Conservation (phyloP, 140 eudicot genomes). For the Oenanthe javanica region DNA sequence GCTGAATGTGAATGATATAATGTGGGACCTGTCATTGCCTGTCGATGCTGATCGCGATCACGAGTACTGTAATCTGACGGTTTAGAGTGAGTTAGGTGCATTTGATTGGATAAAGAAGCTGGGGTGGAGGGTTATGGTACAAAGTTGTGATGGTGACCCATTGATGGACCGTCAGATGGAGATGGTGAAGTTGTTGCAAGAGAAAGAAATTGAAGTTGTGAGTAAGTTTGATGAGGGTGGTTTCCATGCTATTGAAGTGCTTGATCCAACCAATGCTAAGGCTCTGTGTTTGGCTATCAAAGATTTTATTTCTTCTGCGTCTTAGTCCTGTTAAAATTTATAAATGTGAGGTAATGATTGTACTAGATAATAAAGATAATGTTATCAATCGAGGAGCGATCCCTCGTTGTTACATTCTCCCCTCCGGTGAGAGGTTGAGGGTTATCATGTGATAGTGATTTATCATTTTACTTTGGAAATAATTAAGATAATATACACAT, state of each 20-base stretch:
- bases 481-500: too few relatives aligned
- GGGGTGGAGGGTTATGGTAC: slow-evolving; percentile 20
- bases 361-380: too few relatives aligned
- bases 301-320: neutral
- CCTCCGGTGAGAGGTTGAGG: too few relatives aligned
- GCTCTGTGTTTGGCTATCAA: slow-evolving; percentile 9
- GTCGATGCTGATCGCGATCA: slow-evolving; percentile 20
- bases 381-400: too few relatives aligned
- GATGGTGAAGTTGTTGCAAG: slow-evolving; percentile 21
- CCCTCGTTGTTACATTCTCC: too few relatives aligned
- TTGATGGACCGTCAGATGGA: slow-evolving; percentile 27
- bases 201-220: slow-evolving; percentile 17
- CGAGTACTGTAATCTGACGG: slow-evolving; percentile 20
- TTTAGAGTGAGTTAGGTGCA: neutral
- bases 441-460: too few relatives aligned
- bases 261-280: slow-evolving; percentile 15
- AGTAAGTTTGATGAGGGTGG: slow-evolving; percentile 18
- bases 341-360: too few relatives aligned
- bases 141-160: slow-evolving; percentile 30
- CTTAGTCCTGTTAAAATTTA: neutral
- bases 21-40: slow-evolving; percentile 27
- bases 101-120: neutral
- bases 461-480: too few relatives aligned
- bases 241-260: slow-evolving; percentile 20
- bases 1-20: slow-evolving; percentile 2